Evolutionary conservation across 805 yeast genomes (phyloP).

Genomic region (Monosporozyma aquatica): DNA sequence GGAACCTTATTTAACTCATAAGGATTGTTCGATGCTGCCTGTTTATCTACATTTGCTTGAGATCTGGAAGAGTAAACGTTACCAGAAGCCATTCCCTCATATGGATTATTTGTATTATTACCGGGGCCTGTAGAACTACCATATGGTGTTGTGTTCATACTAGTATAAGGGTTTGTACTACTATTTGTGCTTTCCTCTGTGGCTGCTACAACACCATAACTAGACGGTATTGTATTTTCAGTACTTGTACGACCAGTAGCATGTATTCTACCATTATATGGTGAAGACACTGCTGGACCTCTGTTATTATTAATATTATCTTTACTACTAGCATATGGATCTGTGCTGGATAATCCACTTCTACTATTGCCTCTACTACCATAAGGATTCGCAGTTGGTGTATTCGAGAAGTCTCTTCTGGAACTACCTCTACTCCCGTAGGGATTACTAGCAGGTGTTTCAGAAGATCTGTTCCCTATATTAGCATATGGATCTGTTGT

Average conservation of each 20-base stretch:
- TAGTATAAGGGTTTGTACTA: constrained; percentile 2
- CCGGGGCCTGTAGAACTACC: constrained; percentile 2
- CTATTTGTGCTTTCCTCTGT: not conserved
- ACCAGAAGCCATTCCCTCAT: not conserved
- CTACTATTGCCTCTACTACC: not conserved
- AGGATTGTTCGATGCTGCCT: constrained; percentile 1
- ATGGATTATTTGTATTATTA: not conserved
- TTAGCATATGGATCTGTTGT: not conserved
- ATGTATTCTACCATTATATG: not conserved
- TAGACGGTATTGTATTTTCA: not conserved
- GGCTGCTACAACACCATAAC: not conserved
- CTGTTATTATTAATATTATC: not conserved
- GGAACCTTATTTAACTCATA: not conserved
- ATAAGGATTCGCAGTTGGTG: not conserved
- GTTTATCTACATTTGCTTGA: too few relatives aligned
- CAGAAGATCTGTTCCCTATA: not conserved
- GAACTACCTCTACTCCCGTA: constrained; percentile 1
- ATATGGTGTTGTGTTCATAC: constrained; percentile 7
- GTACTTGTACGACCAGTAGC: not conserved
- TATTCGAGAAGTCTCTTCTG: not conserved
- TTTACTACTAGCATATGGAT: not conserved
- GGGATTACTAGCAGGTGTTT: not conserved
- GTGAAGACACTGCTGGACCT: not conserved
- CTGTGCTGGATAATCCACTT: not conserved
- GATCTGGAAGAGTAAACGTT: not conserved